Conservation (phyloP, 345 rosid species). For the Murraya paniculata region DNA sequence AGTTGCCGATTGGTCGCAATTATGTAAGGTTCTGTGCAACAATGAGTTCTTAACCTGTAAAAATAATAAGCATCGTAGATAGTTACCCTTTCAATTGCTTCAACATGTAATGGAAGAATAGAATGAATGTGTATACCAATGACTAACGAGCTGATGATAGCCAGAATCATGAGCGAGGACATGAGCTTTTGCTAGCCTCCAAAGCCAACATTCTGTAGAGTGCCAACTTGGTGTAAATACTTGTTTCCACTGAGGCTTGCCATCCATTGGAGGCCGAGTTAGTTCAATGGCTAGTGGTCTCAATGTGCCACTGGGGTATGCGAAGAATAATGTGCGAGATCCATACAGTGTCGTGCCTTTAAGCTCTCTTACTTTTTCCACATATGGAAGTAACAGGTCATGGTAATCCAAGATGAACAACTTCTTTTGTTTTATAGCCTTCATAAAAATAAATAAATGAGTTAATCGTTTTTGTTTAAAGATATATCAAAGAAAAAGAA, state of each 20-base stretch:
- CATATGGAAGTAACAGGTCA: conserved; percentile 60
- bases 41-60: conserved; percentile 71
- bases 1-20: conserved; percentile 71
- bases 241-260: conserved; percentile 64
- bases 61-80: neutral
- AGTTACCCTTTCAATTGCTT: neutral
- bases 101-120: neutral
- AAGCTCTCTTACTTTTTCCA: conserved; percentile 54
- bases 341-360: conserved; percentile 54
- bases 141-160: conserved; percentile 69
- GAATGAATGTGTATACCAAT: conserved; percentile 43
- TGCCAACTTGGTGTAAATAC: conserved; percentile 42
- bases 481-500: neutral
- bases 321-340: conserved; percentile 64
- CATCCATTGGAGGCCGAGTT: conserved; percentile 52
- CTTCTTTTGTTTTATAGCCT: conserved; percentile 56
- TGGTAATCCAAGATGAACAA: conserved; percentile 61
- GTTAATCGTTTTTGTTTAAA: neutral
- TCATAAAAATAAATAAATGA: neutral
- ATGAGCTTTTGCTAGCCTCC: conserved; percentile 76
- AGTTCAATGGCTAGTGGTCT: conserved; percentile 66
- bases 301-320: conserved; percentile 46
- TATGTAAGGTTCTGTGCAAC: conserved; percentile 61
- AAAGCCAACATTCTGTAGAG: conserved; percentile 60
- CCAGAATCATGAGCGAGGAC: conserved; percentile 65